These are phyloP conservation scores for Lolium rigidum DNA, from an alignment of 176 grass and related monocot species.

Conservation along the genomic window DNA sequence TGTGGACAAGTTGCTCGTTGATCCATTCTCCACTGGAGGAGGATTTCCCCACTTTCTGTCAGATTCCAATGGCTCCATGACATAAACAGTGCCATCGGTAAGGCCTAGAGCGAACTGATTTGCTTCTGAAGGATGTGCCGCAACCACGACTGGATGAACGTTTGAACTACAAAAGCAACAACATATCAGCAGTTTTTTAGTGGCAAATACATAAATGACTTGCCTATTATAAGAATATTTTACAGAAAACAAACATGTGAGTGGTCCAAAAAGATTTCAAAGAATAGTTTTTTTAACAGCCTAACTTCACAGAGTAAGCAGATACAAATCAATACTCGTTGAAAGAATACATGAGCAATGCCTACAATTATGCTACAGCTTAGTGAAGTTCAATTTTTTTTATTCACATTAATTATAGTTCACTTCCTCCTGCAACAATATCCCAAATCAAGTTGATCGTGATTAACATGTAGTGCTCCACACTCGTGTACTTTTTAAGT, in stretches of 20 bases:
- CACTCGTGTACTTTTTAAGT: background rate
- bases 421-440: background rate
- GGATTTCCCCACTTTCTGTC: conserved; percentile 94
- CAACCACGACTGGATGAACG: conserved; percentile 88
- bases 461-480: conserved; percentile 16
- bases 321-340: background rate
- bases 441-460: conserved; percentile 5
- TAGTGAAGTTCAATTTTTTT: background rate
- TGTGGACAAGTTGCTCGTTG: conserved; percentile 71
- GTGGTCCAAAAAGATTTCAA: background rate
- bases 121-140: conserved; percentile 88
- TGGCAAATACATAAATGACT: background rate
- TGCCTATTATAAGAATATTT: background rate
- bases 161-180: conserved; percentile 59
- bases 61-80: conserved; percentile 88
- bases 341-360: background rate
- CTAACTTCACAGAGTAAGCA: background rate
- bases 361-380: background rate
- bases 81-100: conserved; percentile 81
- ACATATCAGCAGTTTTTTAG: conserved; percentile 36
- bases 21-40: conserved; percentile 88
- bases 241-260: conserved; percentile 1
- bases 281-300: background rate
- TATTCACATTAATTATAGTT: background rate
- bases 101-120: conserved; percentile 93